Evolutionary conservation across 2,329 filamentous ascomycete species (phyloP), one percentile per base, ranked within the genome.

Genomic region (Endoconidiophora laricicola): DNA sequence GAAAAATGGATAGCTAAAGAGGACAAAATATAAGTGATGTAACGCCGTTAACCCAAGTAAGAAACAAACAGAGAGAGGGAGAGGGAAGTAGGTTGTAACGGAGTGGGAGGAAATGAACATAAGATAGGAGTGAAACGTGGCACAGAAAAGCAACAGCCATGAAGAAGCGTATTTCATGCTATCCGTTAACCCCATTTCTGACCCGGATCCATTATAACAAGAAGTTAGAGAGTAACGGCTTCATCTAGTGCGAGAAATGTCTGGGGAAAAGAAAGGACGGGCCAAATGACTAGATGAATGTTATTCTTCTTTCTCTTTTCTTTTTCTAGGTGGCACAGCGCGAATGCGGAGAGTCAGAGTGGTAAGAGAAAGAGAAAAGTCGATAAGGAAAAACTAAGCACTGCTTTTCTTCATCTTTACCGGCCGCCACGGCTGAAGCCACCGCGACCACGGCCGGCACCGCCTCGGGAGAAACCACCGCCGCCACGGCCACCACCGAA

Each of bases 391-490:
- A 36, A 42, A 49, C 44, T 14, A 33, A 33, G 4, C 26, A 33
- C 26, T 33, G 26, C 6, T 33, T 6, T 10, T 33, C 26, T 43
- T 24, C 40, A 22, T 14, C 24, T 52, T 53, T 53, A 53, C 47
- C 51, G 51, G 47, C 48, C 47, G 47, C 36, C 50, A 29, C 53
- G 54, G 52, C 54, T 54, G 44, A 54, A 53, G 22, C 52, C 53
- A 38, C 54, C 54, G 24, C 64, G 60, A 18, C 62, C 57, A 38
- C 63, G 53, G 55, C 60, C 61, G 14, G 64, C 61, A 39, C 48
- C 52, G 24, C 52, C 49, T 46, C 46, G 47, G 39, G 48, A 48
- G 46, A 52, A 49, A 22, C 49, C 46, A 14, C 50, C 46, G 5
- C 36, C 50, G 20, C 48, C 48, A 37, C 47, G 49, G 23, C 44